A percentile compares a stretch with the other conserved stretches of the same genome.
These are phyloP conservation scores for Hemileccinum rubropunctum DNA, from an alignment of 768 basidiomycete species.

Conservation along the genomic window DNA sequence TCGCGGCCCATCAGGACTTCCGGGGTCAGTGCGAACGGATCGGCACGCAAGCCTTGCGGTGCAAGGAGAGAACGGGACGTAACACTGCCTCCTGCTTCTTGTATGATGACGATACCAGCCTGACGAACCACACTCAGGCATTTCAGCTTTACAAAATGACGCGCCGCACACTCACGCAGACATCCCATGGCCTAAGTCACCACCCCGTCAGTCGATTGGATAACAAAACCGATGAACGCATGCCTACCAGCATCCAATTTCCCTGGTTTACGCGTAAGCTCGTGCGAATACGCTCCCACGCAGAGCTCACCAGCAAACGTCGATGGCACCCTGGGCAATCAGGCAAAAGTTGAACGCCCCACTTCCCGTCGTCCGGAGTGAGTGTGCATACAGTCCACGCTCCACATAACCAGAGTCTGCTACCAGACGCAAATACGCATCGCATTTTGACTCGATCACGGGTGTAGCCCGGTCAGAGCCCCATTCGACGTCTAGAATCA, in stretches of 20 bases:
- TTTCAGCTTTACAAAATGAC: neutral
- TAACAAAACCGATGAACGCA: neutral
- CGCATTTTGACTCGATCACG: constrained; percentile 57
- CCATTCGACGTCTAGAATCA: constrained; percentile 72
- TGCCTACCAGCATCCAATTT: constrained; percentile 69
- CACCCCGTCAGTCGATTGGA: neutral
- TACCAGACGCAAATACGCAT: constrained; percentile 70
- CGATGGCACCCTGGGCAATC: constrained; percentile 88
- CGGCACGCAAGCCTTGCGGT: constrained; percentile 24
- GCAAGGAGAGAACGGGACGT: constrained; percentile 54
- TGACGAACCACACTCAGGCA: constrained; percentile 15
- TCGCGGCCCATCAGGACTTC: constrained; percentile 74
- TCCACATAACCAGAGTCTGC: constrained; percentile 57
- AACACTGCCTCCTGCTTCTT: constrained; percentile 82
- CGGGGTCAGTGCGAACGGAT: constrained; percentile 61
- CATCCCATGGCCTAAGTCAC: constrained; percentile 70
- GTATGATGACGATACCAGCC: constrained; percentile 86
- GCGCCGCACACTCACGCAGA: constrained; percentile 49
- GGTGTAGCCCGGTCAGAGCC: constrained; percentile 68
- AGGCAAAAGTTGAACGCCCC: constrained; percentile 79
- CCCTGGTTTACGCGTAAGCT: constrained; percentile 43
- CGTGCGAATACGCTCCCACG: neutral
- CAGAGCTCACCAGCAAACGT: constrained; percentile 72
- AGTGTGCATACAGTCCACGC: constrained; percentile 80
- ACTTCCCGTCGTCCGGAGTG: constrained; percentile 77